Conservation (phyloP, 2,329 filamentous ascomycete genomes). For the Elsinoe necatrix region DNA sequence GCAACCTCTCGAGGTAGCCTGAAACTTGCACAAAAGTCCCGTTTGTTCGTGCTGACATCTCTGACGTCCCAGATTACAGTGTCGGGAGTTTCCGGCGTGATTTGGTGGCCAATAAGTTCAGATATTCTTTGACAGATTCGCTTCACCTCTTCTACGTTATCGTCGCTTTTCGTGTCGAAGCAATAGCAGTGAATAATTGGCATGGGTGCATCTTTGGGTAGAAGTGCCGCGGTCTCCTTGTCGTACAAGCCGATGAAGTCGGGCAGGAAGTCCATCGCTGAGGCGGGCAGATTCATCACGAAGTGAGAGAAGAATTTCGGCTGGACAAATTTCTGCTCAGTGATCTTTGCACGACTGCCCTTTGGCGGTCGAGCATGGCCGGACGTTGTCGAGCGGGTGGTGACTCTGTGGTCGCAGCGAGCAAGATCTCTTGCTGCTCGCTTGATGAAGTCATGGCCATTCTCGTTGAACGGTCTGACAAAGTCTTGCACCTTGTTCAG, state of each 20-base stretch:
- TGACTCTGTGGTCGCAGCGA: slow-evolving; percentile 45
- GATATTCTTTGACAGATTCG: slow-evolving; percentile 61
- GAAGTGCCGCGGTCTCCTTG: slow-evolving; percentile 20
- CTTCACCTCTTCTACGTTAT: slow-evolving; percentile 52
- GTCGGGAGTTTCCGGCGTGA: slow-evolving; percentile 51
- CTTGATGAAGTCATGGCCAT: slow-evolving; percentile 74
- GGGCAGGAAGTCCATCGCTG: slow-evolving; percentile 73
- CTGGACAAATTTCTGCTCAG: slow-evolving; percentile 38
- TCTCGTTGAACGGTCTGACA: slow-evolving; percentile 70
- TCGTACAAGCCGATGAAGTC: slow-evolving; percentile 72
- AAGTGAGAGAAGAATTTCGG: slow-evolving; percentile 82
- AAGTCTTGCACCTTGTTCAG: slow-evolving; percentile 72
- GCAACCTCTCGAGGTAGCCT: slow-evolving; percentile 74
- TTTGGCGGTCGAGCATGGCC: slow-evolving; percentile 21
- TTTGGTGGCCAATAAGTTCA: slow-evolving; percentile 49
- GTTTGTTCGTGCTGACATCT: slow-evolving; percentile 85
- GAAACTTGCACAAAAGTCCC: slow-evolving; percentile 95
- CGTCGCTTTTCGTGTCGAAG: slow-evolving; percentile 75
- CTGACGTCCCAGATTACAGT: slow-evolving; percentile 58
- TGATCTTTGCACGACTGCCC: slow-evolving; percentile 21
- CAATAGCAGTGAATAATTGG: slow-evolving; percentile 92
- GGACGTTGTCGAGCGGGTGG: slow-evolving; percentile 21
- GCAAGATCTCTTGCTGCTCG: slow-evolving; percentile 53
- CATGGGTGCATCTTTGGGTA: slow-evolving; percentile 38
- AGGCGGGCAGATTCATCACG: slow-evolving; percentile 94